Conservation (phyloP, 352 stramenopile genomes). For the Pythium brachiatum region DNA sequence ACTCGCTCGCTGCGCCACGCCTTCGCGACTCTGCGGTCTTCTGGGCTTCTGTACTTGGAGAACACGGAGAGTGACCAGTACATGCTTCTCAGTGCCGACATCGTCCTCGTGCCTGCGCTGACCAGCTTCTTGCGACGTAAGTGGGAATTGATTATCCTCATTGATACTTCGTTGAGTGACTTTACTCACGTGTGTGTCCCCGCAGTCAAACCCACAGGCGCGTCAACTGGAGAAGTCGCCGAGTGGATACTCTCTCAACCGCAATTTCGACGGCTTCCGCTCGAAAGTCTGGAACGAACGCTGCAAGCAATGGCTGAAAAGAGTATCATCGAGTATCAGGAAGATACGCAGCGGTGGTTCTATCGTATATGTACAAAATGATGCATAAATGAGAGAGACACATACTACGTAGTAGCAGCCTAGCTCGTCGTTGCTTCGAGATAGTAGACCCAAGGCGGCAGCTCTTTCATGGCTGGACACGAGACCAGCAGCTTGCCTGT, state of each 20-base stretch:
- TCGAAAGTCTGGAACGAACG: slow-evolving; percentile 50
- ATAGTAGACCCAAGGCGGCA: slow-evolving; percentile 89
- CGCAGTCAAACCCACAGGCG: slow-evolving; percentile 30
- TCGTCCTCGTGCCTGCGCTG: slow-evolving; percentile 42
- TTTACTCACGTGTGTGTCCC: neutral
- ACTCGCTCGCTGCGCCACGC: slow-evolving; percentile 33
- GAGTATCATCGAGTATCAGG: slow-evolving; percentile 29
- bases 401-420: neutral
- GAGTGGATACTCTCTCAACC: slow-evolving; percentile 47
- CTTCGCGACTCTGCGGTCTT: slow-evolving; percentile 41
- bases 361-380: neutral
- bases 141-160: neutral
- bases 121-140: slow-evolving; percentile 37
- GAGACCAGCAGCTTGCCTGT: slow-evolving; percentile 81
- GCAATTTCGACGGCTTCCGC: slow-evolving; percentile 43
- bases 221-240: slow-evolving; percentile 44
- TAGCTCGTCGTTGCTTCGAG: slow-evolving; percentile 39
- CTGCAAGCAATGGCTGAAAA: slow-evolving; percentile 32
- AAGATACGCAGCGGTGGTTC: slow-evolving; percentile 39
- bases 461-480: slow-evolving; percentile 60
- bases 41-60: slow-evolving; percentile 59
- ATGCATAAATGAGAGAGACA: neutral
- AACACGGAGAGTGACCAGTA: slow-evolving; percentile 49
- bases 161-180: neutral
- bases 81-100: slow-evolving; percentile 52